These are phyloP conservation scores for Coelastrella sp. DNA, from an alignment of 139 green algal species.

Conservation along the genomic window DNA sequence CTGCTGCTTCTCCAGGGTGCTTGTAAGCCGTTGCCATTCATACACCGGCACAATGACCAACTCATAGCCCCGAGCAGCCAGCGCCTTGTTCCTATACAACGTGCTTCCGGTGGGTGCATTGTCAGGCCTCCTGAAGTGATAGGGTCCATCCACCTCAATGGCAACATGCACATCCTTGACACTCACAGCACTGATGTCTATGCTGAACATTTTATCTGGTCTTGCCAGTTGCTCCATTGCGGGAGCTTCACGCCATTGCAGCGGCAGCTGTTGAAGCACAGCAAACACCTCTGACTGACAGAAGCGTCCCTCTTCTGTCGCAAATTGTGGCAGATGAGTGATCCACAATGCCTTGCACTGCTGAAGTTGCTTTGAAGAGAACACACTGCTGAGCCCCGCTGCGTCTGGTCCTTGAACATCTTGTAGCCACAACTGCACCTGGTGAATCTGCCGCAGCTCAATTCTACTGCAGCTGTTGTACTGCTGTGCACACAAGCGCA, in stretches of 20 bases:
- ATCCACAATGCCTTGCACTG: neutral
- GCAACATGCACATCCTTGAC: neutral
- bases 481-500: neutral
- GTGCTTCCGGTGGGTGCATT: neutral
- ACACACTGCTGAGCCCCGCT: neutral
- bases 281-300: conserved; percentile 11
- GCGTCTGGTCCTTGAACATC: neutral
- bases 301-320: neutral
- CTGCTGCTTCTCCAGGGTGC: neutral
- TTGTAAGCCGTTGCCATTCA: neutral
- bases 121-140: conserved; percentile 28
- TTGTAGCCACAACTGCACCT: conserved; percentile 40
- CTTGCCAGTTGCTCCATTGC: neutral
- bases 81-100: conserved; percentile 26
- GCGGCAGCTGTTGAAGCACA: neutral
- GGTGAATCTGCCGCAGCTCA: neutral
- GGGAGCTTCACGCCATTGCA: neutral
- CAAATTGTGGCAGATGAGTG: neutral
- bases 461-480: neutral
- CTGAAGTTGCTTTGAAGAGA: conserved; percentile 19
- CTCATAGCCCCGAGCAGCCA: conserved; percentile 32
- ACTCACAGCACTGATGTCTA: conserved; percentile 16
- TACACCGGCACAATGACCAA: conserved; percentile 17
- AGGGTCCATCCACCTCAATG: conserved; percentile 19
- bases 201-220: conserved; percentile 11